These are phyloP conservation scores for Rhodamnia argentea DNA, from an alignment of 345 rosid genomes.

Conservation along the genomic window DNA sequence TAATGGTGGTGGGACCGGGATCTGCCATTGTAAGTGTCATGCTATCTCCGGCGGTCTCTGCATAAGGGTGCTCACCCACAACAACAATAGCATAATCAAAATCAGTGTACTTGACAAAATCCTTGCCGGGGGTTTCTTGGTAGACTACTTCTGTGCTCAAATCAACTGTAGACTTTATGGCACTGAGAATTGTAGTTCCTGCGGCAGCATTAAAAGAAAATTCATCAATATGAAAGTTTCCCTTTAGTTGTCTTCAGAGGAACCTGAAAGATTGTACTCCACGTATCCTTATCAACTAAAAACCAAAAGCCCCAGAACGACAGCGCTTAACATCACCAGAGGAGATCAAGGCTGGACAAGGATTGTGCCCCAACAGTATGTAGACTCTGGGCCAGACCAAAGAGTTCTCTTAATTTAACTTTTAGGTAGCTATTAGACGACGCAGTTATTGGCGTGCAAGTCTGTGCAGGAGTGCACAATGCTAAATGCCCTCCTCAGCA, in stretches of 20 bases:
- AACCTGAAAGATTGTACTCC: neutral
- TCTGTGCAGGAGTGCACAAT: neutral
- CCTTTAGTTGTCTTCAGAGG: neutral
- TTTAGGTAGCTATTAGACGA: neutral
- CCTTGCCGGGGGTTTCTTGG: slow-evolving; percentile 49
- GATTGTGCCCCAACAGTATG: neutral
- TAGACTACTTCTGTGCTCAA: slow-evolving; percentile 53
- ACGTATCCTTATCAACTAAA: neutral
- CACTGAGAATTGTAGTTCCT: slow-evolving; percentile 85
- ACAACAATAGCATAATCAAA: slow-evolving; percentile 71
- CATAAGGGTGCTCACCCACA: slow-evolving; percentile 81
- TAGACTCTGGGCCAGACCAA: neutral
- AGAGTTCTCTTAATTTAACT: neutral
- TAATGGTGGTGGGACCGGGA: slow-evolving; percentile 54
- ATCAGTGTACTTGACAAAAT: slow-evolving; percentile 54
- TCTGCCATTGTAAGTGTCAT: slow-evolving; percentile 52
- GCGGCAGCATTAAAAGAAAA: neutral
- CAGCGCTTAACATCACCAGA: neutral
- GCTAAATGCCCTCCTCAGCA: neutral
- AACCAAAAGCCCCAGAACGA: neutral
- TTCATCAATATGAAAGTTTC: neutral
- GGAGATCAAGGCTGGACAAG: neutral
- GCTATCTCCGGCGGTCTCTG: slow-evolving; percentile 79
- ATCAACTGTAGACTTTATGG: slow-evolving; percentile 59
- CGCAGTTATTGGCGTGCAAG: neutral